phyloP scores from a whole-genome alignment of 1,284 basidiomycete genomes.

The Ustilago bromivora region DNA sequence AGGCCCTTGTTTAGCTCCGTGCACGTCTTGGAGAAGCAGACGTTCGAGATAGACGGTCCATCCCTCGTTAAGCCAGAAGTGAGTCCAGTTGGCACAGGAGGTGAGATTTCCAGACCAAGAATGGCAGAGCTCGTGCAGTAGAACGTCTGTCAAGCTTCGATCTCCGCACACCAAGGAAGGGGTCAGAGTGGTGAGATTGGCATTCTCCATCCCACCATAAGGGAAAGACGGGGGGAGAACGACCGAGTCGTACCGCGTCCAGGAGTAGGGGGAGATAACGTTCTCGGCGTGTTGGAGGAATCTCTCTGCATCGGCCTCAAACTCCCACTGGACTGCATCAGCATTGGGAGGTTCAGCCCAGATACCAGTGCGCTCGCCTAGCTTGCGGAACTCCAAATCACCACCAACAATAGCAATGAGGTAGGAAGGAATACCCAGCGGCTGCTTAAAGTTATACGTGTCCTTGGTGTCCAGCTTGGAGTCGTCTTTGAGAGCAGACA shows the following conservation, averaged over 20 bases:
- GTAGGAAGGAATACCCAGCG: conserved; percentile 65
- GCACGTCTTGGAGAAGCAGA: conserved; percentile 79
- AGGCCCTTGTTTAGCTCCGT: conserved; percentile 73
- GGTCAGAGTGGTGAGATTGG: conserved; percentile 67
- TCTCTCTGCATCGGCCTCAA: conserved; percentile 66
- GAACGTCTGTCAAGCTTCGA: conserved; percentile 69
- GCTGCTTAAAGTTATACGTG: conserved; percentile 65
- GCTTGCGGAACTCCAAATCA: conserved; percentile 60
- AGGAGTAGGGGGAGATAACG: conserved; percentile 76
- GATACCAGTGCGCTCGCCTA: conserved; percentile 66
- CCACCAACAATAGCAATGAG: conserved; percentile 68
- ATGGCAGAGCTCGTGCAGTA: conserved; percentile 71
- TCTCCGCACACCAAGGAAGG: conserved; percentile 67
- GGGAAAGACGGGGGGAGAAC: conserved; percentile 96
- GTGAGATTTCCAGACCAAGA: conserved; percentile 68
- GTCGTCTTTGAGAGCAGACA: conserved; percentile 66
- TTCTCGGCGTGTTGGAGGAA: conserved; percentile 67
- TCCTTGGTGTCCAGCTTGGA: conserved; percentile 34
- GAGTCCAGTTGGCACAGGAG: conserved; percentile 67
- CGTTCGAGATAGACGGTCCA: conserved; percentile 96
- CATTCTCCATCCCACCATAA: conserved; percentile 72
- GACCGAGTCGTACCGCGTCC: conserved; percentile 89
- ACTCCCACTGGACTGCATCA: conserved; percentile 67
- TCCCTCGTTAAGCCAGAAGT: conserved; percentile 72
- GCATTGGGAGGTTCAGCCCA: conserved; percentile 67